These are phyloP conservation scores for grape (Vitis vinifera) DNA, from an alignment of 164 flowering plant species.

Conservation along the genomic window ASM3070453v1 NC_081815.1:6740501-6741000, in stretches of 20 bases:
- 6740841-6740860: slow-evolving; percentile 61
- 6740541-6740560: slow-evolving; percentile 93
- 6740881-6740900: not conserved
- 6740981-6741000: slow-evolving; percentile 52
- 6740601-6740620: slow-evolving; percentile 80
- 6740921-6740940: slow-evolving; percentile 57
- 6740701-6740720: slow-evolving; percentile 84
- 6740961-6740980: slow-evolving; percentile 50
- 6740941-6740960: slow-evolving; percentile 72
- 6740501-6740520: slow-evolving; percentile 67
- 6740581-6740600: slow-evolving; percentile 70
- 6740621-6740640: slow-evolving; percentile 85
- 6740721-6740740: slow-evolving; percentile 78
- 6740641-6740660: slow-evolving; percentile 91
- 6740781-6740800: slow-evolving; percentile 71
- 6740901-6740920: not conserved
- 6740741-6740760: slow-evolving; percentile 80
- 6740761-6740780: slow-evolving; percentile 85
- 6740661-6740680: slow-evolving; percentile 85
- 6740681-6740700: slow-evolving; percentile 84
- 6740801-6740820: slow-evolving; percentile 65
- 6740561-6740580: slow-evolving; percentile 73
- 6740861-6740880: not conserved
- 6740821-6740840: slow-evolving; percentile 85
- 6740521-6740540: slow-evolving; percentile 85